Base-by-base conservation (phyloP, 805 yeast species). In the Wickerhamiella domercqiae region DNA sequence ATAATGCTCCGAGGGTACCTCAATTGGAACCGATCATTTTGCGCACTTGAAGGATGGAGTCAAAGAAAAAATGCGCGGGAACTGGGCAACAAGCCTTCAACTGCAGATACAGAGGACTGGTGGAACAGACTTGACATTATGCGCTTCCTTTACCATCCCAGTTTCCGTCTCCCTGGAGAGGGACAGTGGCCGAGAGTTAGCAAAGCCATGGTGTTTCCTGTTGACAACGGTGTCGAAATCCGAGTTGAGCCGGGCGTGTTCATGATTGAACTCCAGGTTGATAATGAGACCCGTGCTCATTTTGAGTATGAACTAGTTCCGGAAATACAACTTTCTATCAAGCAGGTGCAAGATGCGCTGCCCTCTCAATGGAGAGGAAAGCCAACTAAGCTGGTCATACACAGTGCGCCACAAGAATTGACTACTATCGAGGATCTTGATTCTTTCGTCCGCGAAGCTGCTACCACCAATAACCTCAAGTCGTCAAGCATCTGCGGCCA, bases 1-100 rank as follows among this genome's bases (percentile, higher is more conserved):
- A 78, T 87, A 20, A 90, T 87, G 97, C 59, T 83, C 28, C 66
- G 96, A 40, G 94, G 79, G 40, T 90, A 86, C 53, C 64, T 75
- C 16, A 71, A 76, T 41, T 70, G 83, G 66, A 79, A 84, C 55
- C 66, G 97, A 40, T 72, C 82, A 7, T 90, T 84, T 52, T 64
- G 77, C 61, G 73, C 93, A 0, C 63, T 74, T 41, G 96, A 84
- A 53, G 76, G 32, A 62, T 68, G 52, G 43, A 37, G 41, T 19
- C 35, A 50, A 4, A 40, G 61, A 16, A 50, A 49, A 22, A 47
- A 52, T 9, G 53, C 60, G 22, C 17, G 31, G 3, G 30, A 24
- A 19, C 56, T 48, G 3, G 78, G 71, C 15, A 63, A 71, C 14
- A 52, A 59, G 7, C 14, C 34, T 9, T 46, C 48, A 13, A 16